Base-by-base conservation (phyloP, 1,284 basidiomycete species). In the Microstroma glucosiphilum region DNA sequence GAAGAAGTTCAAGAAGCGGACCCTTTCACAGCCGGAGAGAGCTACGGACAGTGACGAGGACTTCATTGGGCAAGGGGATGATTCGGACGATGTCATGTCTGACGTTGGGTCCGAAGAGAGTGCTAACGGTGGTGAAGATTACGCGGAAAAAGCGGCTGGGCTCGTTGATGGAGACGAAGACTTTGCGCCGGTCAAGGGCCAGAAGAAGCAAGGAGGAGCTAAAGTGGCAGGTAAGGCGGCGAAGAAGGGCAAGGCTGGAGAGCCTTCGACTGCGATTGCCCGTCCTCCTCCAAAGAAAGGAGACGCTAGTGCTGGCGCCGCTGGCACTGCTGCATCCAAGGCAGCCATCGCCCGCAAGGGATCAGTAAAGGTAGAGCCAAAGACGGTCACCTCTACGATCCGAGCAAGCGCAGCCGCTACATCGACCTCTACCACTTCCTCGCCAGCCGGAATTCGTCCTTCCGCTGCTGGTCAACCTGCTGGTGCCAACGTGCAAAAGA, bases 11-110 rank as follows among this genome's bases (percentile, higher is more conserved):
- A 48, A 54, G 51, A 21, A 54, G 51, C 21, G 21, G 21, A 26
- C 19, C 25, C 21, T 19, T 21, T 54, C 25, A 4, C 23, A n/a
- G 12, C 46, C 23, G 46, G 46, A 48, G 17, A 23, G n/a, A 12
- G 11, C 46, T 48, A n/a, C 46, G 12, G 46, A 48, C 46, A 48
- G 46, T 12, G 46, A 48, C 23, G 46, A 48, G 46, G 46, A 48
- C n/a, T 37, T 37, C 30, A 9, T 37, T 9, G 30, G 30, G 3
- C 30, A 37, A 37, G 30, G 30, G 30, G 43, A 48, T 6, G 43
- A 48, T 21, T 48, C 43, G 43, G 43, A 48, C 43, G 43, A n/a
- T 3, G 43, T n/a, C 43, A 48, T 48, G 43, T 48, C 43, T 6
- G 43, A 48, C 43, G 43, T 48, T 37, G 30, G 30, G 30, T 37